Conservation (phyloP, 495 filamentous ascomycete species). For the Podospora didyma region DNA sequence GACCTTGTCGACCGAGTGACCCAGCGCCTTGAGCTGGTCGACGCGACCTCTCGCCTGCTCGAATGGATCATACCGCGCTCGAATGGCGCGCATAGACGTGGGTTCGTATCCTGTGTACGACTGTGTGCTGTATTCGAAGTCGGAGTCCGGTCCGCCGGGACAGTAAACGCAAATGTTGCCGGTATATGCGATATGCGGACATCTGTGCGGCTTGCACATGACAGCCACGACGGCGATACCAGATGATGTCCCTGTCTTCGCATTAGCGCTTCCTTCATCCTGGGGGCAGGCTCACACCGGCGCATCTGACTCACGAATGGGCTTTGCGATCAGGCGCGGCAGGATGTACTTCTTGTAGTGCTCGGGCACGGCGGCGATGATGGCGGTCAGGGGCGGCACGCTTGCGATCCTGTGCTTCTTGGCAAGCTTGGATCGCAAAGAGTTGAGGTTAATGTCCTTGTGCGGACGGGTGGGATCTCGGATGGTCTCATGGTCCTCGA, state of each 20-base stretch:
- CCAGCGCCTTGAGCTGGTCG: conserved; percentile 90
- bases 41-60: conserved; percentile 95
- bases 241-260: conserved; percentile 62
- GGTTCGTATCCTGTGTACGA: conserved; percentile 98
- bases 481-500: conserved; percentile 83
- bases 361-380: conserved; percentile 94
- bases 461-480: conserved; percentile 65
- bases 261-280: no score
- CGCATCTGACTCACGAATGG: conserved; percentile 63
- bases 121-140: conserved; percentile 98
- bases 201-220: conserved; percentile 98
- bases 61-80: conserved; percentile 95
- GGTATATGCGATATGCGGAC: conserved; percentile 94
- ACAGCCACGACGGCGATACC: conserved; percentile 99
- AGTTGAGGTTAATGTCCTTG: conserved; percentile 91
- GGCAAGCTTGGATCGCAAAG: conserved; percentile 77
- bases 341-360: conserved; percentile 99
- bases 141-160: conserved; percentile 92
- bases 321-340: conserved; percentile 92
- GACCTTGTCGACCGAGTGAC: conserved; percentile 97
- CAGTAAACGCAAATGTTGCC: conserved; percentile 99
- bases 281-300: no score
- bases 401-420: conserved; percentile 84
- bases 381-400: conserved; percentile 89
- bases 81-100: conserved; percentile 96